A percentile compares a stretch with the other conserved stretches of the same genome.
These are phyloP conservation scores for Phytophthora capsici DNA, from an alignment of 352 stramenopile species.

Conservation along the genomic window DNA sequence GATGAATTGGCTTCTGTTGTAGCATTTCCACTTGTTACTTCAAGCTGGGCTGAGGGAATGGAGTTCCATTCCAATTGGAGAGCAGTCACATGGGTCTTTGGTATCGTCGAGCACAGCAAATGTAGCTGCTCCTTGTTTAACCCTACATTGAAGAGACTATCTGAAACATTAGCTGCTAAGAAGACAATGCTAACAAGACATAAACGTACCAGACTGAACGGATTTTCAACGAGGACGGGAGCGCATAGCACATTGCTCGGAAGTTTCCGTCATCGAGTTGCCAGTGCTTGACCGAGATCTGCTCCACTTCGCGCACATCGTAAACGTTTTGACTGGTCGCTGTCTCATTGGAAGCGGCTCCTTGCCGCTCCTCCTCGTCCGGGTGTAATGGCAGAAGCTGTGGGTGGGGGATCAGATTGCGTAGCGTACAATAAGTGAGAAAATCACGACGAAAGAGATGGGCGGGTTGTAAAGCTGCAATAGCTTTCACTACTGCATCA, in stretches of 20 bases:
- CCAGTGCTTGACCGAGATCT: slow-evolving; percentile 68
- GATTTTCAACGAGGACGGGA: slow-evolving; percentile 51
- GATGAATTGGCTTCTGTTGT: neutral
- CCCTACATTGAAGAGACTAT: slow-evolving; percentile 71
- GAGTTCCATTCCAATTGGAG: slow-evolving; percentile 80
- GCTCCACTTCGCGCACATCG: slow-evolving; percentile 68
- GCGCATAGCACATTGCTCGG: slow-evolving; percentile 58
- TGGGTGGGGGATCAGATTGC: slow-evolving; percentile 63
- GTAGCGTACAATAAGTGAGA: slow-evolving; percentile 63
- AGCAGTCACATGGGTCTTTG: slow-evolving; percentile 55
- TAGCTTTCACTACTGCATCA: slow-evolving; percentile 21
- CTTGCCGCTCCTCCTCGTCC: slow-evolving; percentile 62
- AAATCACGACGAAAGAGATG: slow-evolving; percentile 67
- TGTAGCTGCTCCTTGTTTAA: slow-evolving; percentile 57
- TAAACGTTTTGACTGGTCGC: slow-evolving; percentile 42
- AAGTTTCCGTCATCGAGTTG: slow-evolving; percentile 67
- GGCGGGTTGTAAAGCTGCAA: slow-evolving; percentile 31
- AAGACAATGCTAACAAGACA: neutral
- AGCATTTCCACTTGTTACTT: neutral
- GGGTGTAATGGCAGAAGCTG: slow-evolving; percentile 67
- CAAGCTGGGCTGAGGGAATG: neutral
- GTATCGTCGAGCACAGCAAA: slow-evolving; percentile 55
- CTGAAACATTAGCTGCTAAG: neutral
- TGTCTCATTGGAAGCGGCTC: slow-evolving; percentile 35
- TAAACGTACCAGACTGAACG: slow-evolving; percentile 58